Evolutionary conservation across 495 filamentous ascomycete genomes (phyloP).

Genomic region (Penicillium antarcticum): DNA sequence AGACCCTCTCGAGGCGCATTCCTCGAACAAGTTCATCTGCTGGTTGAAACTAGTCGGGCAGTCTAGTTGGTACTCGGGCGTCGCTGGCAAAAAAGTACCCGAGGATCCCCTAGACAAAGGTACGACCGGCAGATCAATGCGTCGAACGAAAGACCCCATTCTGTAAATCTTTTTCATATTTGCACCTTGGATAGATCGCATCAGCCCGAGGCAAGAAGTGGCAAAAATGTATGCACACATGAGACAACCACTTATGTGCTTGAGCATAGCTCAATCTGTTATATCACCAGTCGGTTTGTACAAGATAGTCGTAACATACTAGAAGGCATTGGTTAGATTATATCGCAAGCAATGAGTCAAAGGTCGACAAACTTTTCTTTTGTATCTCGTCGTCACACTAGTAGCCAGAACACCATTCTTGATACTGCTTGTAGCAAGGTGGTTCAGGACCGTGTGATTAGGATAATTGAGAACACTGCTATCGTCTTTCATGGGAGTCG

Average conservation of each 20-base stretch:
- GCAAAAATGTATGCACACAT: slow-evolving; percentile 9
- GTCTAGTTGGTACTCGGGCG: not conserved
- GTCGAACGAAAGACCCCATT: not conserved
- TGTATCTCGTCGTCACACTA: slow-evolving; percentile 93
- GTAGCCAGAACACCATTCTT: slow-evolving; percentile 95
- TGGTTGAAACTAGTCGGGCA: not conserved
- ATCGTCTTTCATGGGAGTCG: slow-evolving; percentile 91
- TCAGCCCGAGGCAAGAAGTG: not conserved
- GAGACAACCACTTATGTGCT: not conserved
- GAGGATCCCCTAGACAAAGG: not conserved
- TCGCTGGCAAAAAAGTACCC: not conserved
- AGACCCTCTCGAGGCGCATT: not conserved
- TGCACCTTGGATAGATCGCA: not conserved
- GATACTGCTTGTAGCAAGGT: slow-evolving; percentile 97
- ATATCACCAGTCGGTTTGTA: slow-evolving; percentile 78
- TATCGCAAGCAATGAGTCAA: not conserved
- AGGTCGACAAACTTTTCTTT: slow-evolving; percentile 70
- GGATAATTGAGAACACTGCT: slow-evolving; percentile 94
- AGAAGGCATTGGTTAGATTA: slow-evolving; percentile 9
- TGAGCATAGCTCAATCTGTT: slow-evolving; percentile 22
- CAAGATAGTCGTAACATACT: slow-evolving; percentile 98
- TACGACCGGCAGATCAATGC: not conserved
- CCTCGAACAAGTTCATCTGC: not conserved
- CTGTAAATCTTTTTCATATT: not conserved
- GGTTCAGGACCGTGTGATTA: slow-evolving; percentile 95